Conservation (phyloP, 768 basidiomycete species). For the Inosperma sp. region DNA sequence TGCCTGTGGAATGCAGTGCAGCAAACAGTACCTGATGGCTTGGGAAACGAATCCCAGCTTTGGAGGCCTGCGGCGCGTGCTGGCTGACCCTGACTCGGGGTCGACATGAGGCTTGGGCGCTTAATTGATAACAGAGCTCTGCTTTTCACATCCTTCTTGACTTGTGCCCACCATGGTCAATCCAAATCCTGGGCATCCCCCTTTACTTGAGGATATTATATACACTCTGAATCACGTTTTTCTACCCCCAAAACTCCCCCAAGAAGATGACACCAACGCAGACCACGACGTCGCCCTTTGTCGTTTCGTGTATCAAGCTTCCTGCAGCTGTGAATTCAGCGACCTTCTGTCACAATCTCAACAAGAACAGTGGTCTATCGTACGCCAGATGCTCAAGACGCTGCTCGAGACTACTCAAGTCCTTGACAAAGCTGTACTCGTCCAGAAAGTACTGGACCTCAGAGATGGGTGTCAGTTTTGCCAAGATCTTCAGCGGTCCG, state of each 20-base stretch:
- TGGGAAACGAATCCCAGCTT: too few relatives aligned
- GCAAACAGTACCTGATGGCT: too few relatives aligned
- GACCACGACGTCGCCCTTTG: constrained; percentile 26
- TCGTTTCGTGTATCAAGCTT: constrained; percentile 15
- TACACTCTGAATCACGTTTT: constrained; percentile 40
- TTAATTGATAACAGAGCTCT: too few relatives aligned
- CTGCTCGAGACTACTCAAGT: constrained; percentile 11
- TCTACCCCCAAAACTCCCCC: constrained; percentile 39
- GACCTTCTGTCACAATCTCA: constrained; percentile 7
- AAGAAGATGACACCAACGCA: constrained; percentile 27
- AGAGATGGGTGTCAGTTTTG: constrained; percentile 12
- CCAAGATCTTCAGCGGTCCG: not conserved
- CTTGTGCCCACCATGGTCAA: constrained; percentile 15
- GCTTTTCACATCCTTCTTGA: too few relatives aligned
- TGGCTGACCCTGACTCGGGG: too few relatives aligned
- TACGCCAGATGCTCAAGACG: constrained; percentile 26
- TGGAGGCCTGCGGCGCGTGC: too few relatives aligned
- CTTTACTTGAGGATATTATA: constrained; percentile 11
- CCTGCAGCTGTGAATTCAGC: constrained; percentile 20
- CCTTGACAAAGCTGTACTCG: not conserved
- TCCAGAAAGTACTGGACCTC: constrained; percentile 7
- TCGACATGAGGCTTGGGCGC: too few relatives aligned
- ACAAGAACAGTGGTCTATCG: constrained; percentile 25
- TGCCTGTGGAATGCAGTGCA: too few relatives aligned
- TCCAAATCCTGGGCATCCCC: not conserved